Evolutionary conservation across 2,329 filamentous ascomycete species (phyloP).

Genomic region (Acrodontium crateriforme): DNA sequence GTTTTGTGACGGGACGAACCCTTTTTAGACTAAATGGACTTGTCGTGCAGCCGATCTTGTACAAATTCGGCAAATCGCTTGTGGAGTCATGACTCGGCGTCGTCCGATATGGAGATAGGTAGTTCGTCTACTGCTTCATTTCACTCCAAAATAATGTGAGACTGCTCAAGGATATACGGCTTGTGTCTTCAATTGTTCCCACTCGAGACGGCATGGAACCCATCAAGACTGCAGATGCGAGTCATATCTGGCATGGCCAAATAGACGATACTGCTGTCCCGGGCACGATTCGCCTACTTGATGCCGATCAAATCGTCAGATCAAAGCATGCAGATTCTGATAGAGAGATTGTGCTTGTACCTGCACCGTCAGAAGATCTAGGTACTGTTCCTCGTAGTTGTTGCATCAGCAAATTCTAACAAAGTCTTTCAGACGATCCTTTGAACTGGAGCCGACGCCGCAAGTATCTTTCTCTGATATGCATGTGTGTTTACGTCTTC

Average conservation of each 20-base stretch:
- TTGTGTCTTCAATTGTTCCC: too few relatives aligned
- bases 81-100: too few relatives aligned
- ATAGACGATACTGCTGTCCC: slow-evolving; percentile 15
- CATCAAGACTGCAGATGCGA: slow-evolving; percentile 1
- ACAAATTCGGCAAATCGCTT: too few relatives aligned
- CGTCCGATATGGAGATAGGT: too few relatives aligned
- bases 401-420: neutral
- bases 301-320: slow-evolving; percentile 23
- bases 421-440: slow-evolving; percentile 3
- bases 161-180: too few relatives aligned
- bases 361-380: slow-evolving; percentile 29
- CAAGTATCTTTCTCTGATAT: slow-evolving; percentile 29
- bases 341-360: slow-evolving; percentile 27
- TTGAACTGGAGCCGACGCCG: slow-evolving; percentile 22
- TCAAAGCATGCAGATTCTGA: slow-evolving; percentile 18
- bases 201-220: too few relatives aligned
- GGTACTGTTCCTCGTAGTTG: slow-evolving; percentile 4
- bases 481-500: slow-evolving; percentile 33
- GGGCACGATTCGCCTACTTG: slow-evolving; percentile 30
- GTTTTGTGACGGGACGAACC: too few relatives aligned
- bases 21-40: too few relatives aligned
- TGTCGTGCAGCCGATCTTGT: too few relatives aligned
- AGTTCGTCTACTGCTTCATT: too few relatives aligned
- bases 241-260: slow-evolving; percentile 5
- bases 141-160: too few relatives aligned